Evolutionary conservation across 192 early-diverging fungal species (phyloP).

Genomic region (Cladochytrium replicatum): DNA sequence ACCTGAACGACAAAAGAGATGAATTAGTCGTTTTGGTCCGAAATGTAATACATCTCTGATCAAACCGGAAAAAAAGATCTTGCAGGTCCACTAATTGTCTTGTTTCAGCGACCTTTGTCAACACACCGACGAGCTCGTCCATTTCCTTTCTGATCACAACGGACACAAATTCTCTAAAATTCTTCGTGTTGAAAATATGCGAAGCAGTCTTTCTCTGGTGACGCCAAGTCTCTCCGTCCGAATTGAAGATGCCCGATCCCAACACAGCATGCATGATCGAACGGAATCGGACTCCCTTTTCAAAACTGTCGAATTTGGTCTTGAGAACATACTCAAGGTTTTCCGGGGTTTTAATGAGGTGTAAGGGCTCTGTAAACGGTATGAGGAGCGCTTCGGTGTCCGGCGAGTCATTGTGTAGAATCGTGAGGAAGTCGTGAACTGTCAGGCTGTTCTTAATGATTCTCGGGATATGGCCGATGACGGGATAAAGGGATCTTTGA

Average conservation of each 20-base stretch:
- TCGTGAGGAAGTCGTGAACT: too few relatives aligned
- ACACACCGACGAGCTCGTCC: slow-evolving; percentile 2
- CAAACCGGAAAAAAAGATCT: slow-evolving; percentile 27
- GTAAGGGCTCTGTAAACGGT: too few relatives aligned
- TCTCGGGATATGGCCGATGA: too few relatives aligned
- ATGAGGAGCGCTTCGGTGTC: too few relatives aligned
- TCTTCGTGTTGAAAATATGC: slow-evolving; percentile 32
- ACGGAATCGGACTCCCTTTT: slow-evolving; percentile 9
- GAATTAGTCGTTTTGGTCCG: too few relatives aligned
- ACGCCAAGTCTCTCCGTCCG: slow-evolving; percentile 57
- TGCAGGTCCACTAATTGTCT: slow-evolving; percentile 17
- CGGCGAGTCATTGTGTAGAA: too few relatives aligned
- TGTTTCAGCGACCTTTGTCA: slow-evolving; percentile 9
- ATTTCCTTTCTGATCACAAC: slow-evolving; percentile 24
- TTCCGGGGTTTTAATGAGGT: slow-evolving; percentile 16
- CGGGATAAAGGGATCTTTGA: too few relatives aligned
- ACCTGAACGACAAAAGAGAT: too few relatives aligned
- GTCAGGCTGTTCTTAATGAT: too few relatives aligned
- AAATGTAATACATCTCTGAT: too few relatives aligned
- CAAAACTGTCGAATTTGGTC: slow-evolving; percentile 25
- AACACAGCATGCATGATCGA: slow-evolving; percentile 35
- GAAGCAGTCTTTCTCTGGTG: slow-evolving; percentile 44
- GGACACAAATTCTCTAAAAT: slow-evolving; percentile 24
- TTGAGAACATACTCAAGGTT: slow-evolving; percentile 24
- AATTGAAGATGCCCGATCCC: slow-evolving; percentile 62